These are phyloP conservation scores for Termitomyces sp. DNA, from an alignment of 768 basidiomycete species.

Conservation along the genomic window DNA sequence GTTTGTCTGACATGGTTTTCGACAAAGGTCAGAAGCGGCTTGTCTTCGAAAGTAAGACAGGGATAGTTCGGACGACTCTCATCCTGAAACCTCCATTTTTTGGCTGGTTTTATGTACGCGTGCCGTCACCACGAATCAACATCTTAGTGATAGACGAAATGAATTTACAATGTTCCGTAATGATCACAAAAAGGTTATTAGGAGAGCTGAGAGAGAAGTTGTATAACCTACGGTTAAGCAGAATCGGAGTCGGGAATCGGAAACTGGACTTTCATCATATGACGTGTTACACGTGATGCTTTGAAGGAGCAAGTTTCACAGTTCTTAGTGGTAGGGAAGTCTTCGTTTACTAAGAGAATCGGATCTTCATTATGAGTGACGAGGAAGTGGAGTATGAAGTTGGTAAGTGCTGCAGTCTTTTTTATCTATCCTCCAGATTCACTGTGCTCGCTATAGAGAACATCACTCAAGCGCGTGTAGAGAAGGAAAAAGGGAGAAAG, in stretches of 20 bases:
- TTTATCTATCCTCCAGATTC: background rate
- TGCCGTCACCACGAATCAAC: background rate
- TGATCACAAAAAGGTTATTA: background rate
- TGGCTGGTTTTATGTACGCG: background rate
- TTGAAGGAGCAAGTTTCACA: no score
- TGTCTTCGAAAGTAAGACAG: slow-evolving; percentile 3
- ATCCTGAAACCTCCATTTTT: slow-evolving; percentile 1
- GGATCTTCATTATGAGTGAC: slow-evolving; percentile 23
- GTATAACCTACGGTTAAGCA: no score
- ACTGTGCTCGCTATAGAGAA: slow-evolving; percentile 36
- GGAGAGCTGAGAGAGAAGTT: background rate
- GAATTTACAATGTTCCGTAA: background rate
- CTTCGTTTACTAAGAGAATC: background rate
- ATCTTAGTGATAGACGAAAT: background rate
- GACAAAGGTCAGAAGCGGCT: background rate
- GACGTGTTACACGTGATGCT: slow-evolving; percentile 5
- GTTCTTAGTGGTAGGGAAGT: no score
- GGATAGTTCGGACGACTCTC: background rate
- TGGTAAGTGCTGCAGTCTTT: slow-evolving; percentile 37
- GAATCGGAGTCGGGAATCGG: background rate
- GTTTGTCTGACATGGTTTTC: slow-evolving; percentile 10
- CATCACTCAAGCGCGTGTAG: slow-evolving; percentile 49
- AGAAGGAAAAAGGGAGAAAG: slow-evolving; percentile 35
- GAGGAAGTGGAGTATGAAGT: slow-evolving; percentile 62
- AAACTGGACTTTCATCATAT: background rate